Conservation (phyloP, 805 yeast genomes). For the Yarrowia keelungensis region DNA sequence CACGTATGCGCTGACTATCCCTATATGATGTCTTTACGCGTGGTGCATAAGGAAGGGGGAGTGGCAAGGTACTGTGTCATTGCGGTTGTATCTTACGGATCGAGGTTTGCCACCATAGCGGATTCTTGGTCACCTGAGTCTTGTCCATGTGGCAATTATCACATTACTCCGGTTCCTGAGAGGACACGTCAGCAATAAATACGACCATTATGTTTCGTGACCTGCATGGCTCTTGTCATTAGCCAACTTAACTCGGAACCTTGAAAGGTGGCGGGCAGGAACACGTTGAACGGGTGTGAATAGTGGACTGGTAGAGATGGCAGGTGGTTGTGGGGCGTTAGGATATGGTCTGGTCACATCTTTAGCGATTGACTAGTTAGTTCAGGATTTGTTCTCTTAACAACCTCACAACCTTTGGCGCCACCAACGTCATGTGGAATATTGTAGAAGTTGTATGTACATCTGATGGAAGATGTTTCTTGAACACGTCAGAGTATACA, state of each 20-base stretch:
- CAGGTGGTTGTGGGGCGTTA: no score
- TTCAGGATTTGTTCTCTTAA: no score
- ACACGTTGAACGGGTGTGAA: background rate
- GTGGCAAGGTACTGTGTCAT: no score
- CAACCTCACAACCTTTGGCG: no score
- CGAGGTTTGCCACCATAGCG: background rate
- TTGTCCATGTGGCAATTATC: background rate
- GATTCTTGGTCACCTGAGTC: no score
- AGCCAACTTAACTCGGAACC: slow-evolving; percentile 21
- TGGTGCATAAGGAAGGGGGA: slow-evolving; percentile 6
- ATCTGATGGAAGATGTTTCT: no score
- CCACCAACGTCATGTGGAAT: background rate
- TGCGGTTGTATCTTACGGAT: no score
- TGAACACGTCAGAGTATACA: background rate
- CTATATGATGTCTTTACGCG: background rate
- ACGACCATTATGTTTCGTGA: slow-evolving; percentile 27
- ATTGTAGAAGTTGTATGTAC: background rate
- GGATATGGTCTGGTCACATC: no score
- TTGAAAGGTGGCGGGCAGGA: slow-evolving; percentile 23
- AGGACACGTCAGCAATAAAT: slow-evolving; percentile 18
- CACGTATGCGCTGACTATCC: background rate
- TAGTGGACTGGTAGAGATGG: no score
- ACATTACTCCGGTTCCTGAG: background rate
- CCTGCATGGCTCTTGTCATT: slow-evolving; percentile 22
- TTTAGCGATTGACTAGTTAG: no score